Conservation (phyloP, 2,329 filamentous ascomycete species). For the Paraconiothyrium sp. region DNA sequence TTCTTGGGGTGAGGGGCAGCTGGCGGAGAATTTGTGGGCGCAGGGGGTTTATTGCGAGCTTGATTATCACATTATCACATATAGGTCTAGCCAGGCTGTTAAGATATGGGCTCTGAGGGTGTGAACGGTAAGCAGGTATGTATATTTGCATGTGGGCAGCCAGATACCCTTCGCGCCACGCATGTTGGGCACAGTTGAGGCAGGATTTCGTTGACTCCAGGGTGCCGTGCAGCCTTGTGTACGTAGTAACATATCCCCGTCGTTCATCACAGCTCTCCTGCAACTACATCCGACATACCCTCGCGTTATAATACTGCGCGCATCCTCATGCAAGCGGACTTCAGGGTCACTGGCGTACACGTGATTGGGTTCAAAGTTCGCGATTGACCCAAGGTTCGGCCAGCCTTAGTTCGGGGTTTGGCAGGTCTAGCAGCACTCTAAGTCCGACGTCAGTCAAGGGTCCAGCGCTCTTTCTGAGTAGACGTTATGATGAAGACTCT, state of each 20-base stretch:
- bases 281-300: neutral
- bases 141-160: conserved; percentile 21
- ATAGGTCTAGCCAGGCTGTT: conserved; percentile 31
- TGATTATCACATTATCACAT: conserved; percentile 33
- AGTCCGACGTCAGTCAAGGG: conserved; percentile 6
- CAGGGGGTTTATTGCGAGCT: conserved; percentile 27
- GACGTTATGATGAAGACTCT: neutral
- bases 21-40: conserved; percentile 19
- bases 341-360: neutral
- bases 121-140: conserved; percentile 21
- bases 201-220: neutral
- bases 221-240: neutral
- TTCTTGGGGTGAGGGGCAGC: conserved; percentile 30
- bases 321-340: neutral
- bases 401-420: conserved; percentile 5
- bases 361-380: conserved; percentile 2
- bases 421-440: conserved; percentile 5
- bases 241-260: neutral
- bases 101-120: conserved; percentile 14
- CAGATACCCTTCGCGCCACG: conserved; percentile 8
- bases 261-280: neutral
- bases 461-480: neutral
- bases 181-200: neutral
- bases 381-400: conserved; percentile 8
- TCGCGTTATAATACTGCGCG: neutral